Percentiles rank a stretch among this genome's conserved stretches.
Evolutionary conservation across 2,329 filamentous ascomycete species (phyloP).

Genomic region (Paraphoma chrysanthemicola): DNA sequence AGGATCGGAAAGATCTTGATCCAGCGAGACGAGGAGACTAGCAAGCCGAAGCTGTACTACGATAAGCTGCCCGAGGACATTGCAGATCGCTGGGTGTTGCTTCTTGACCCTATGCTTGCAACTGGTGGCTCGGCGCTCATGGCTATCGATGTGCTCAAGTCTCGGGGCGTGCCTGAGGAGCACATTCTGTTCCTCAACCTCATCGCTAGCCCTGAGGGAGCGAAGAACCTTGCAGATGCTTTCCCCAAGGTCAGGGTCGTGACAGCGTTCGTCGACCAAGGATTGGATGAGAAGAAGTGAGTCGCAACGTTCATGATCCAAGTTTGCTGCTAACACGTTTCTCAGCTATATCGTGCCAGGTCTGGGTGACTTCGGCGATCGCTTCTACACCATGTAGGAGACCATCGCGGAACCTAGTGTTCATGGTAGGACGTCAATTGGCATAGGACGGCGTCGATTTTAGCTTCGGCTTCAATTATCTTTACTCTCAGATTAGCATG

Average conservation of each 20-base stretch:
- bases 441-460: conserved; percentile 11
- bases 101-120: conserved; percentile 98
- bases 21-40: conserved; percentile 94
- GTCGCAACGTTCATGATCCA: conserved; percentile 38
- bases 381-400: conserved; percentile 86
- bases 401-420: not conserved
- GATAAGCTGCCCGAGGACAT: conserved; percentile 97
- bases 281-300: conserved; percentile 97
- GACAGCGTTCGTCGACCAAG: conserved; percentile 94
- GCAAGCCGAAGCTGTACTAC: conserved; percentile 92
- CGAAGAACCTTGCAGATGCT: conserved; percentile 84
- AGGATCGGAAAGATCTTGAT: conserved; percentile 98
- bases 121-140: conserved; percentile 96
- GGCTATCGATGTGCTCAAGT: conserved; percentile 92
- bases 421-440: not conserved
- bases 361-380: conserved; percentile 92
- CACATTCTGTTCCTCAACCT: conserved; percentile 95
- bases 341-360: conserved; percentile 91
- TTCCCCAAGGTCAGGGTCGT: conserved; percentile 91
- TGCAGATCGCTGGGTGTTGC: conserved; percentile 86
- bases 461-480: conserved; percentile 5
- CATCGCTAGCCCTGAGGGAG: conserved; percentile 94
- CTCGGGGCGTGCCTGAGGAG: conserved; percentile 90
- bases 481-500: conserved; percentile 5
- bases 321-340: conserved; percentile 10